Percentiles rank a stretch among this genome's conserved stretches.
Evolutionary conservation across 1,284 basidiomycete species (phyloP).

Genomic region (Rhodotorula sp.): DNA sequence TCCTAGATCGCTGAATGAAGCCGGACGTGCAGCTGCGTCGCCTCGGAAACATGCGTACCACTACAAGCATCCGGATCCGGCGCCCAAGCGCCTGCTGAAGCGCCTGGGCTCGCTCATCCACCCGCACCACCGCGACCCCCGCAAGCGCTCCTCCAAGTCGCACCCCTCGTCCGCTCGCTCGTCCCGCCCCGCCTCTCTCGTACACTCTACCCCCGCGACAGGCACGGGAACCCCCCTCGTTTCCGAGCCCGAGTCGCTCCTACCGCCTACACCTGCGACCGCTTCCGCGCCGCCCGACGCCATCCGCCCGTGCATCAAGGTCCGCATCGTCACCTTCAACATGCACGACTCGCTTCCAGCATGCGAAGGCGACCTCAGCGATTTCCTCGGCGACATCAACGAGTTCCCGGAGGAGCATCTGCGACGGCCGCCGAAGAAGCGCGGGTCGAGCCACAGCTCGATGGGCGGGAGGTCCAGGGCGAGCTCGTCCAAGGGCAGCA

Average conservation of each 20-base stretch:
- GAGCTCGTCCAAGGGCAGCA: conserved; percentile 3
- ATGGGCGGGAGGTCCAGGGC: not conserved
- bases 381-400: conserved; percentile 41
- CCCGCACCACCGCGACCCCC: not conserved
- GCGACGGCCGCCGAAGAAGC: not conserved
- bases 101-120: conserved; percentile 19
- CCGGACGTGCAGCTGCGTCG: not conserved
- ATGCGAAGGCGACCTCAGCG: conserved; percentile 39
- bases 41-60: not conserved
- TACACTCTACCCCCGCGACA: not conserved
- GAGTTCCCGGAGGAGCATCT: conserved; percentile 2
- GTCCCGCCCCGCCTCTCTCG: not conserved
- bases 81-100: not conserved
- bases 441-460: conserved; percentile 18
- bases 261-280: no score
- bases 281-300: not conserved
- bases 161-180: conserved; percentile 5
- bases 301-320: conserved; percentile 27
- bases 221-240: not conserved
- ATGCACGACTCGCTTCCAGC: conserved; percentile 44
- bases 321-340: conserved; percentile 42
- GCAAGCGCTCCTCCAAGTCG: not conserved
- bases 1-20: no score
- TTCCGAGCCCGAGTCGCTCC: conserved; percentile 1
- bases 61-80: conserved; percentile 27